Percentiles rank a stretch among this genome's conserved stretches.
Conservation (phyloP, 306 rosid genomes). For the Rosa chinensis region DNA sequence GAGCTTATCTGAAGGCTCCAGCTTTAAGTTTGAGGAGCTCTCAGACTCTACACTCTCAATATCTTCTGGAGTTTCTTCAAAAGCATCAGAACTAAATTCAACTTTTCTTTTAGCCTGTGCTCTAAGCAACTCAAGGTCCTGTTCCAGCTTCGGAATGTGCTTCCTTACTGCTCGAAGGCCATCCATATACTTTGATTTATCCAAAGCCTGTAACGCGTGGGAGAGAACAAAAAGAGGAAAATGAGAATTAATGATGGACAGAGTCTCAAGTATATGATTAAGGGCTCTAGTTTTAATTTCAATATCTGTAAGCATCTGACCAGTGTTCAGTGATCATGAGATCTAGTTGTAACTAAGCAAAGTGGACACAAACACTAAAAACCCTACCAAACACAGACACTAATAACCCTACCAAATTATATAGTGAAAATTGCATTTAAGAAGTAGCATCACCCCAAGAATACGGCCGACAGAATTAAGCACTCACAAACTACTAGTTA, state of each 20-base stretch:
- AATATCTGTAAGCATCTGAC: neutral
- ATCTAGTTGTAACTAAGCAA: neutral
- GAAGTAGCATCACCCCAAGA: neutral
- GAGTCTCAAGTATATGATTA: neutral
- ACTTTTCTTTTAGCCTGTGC: constrained; percentile 47
- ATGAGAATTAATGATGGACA: constrained; percentile 6
- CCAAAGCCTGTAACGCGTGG: constrained; percentile 69
- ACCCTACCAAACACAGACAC: neutral
- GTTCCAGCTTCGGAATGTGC: constrained; percentile 73
- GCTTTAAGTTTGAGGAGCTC: constrained; percentile 36
- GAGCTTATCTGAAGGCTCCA: constrained; percentile 36
- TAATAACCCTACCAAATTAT: neutral
- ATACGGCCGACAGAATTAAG: neutral
- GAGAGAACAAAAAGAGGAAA: constrained; percentile 9
- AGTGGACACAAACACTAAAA: neutral
- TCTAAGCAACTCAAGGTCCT: constrained; percentile 77
- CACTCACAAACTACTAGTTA: neutral
- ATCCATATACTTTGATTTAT: constrained; percentile 86
- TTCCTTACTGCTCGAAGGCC: constrained; percentile 84
- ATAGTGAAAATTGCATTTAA: neutral
- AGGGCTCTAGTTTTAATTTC: neutral
- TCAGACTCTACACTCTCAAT: constrained; percentile 26
- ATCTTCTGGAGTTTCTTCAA: constrained; percentile 41
- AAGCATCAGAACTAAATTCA: constrained; percentile 36
- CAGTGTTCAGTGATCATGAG: neutral